These are phyloP conservation scores for Pythium angustatum DNA, from an alignment of 352 stramenopile species.

Conservation along the genomic window DNA sequence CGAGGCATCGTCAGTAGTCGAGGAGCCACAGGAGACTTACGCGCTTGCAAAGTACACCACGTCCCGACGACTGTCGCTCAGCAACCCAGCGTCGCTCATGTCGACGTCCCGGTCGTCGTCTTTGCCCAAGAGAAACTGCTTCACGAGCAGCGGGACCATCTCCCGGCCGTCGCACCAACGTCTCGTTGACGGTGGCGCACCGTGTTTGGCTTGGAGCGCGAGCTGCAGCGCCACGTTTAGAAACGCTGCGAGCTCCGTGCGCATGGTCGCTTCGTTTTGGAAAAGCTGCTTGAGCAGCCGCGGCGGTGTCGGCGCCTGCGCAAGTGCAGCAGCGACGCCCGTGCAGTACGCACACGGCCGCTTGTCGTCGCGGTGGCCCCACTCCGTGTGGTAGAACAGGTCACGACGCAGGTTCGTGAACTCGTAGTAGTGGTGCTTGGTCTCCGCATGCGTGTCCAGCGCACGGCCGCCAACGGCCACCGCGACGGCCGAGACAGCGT, in stretches of 20 bases:
- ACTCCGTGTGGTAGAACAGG: constrained; percentile 17
- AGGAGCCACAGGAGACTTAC: too few relatives aligned
- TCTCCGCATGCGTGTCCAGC: neutral
- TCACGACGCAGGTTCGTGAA: constrained; percentile 16
- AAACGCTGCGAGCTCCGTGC: constrained; percentile 2
- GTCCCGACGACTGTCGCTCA: neutral
- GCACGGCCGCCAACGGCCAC: neutral
- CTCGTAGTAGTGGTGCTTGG: constrained; percentile 19
- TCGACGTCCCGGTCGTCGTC: constrained; percentile 5
- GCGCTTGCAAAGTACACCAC: neutral
- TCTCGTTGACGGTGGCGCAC: too few relatives aligned
- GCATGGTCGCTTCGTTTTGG: neutral
- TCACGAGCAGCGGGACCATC: constrained; percentile 17
- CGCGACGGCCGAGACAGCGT: neutral
- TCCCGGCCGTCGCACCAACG: constrained; percentile 17
- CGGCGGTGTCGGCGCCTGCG: neutral
- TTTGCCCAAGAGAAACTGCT: constrained; percentile 21
- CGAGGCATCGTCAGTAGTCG: too few relatives aligned
- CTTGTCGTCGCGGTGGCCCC: constrained; percentile 7
- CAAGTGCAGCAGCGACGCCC: neutral
- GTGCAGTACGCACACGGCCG: constrained; percentile 7
- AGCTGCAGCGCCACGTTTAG: constrained; percentile 11
- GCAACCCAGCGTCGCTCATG: neutral
- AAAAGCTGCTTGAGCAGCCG: constrained; percentile 6
- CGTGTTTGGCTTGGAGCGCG: neutral